Base-by-base conservation (phyloP, 2,329 filamentous ascomycete genomes). In the Sporothrix variecibatus region DNA sequence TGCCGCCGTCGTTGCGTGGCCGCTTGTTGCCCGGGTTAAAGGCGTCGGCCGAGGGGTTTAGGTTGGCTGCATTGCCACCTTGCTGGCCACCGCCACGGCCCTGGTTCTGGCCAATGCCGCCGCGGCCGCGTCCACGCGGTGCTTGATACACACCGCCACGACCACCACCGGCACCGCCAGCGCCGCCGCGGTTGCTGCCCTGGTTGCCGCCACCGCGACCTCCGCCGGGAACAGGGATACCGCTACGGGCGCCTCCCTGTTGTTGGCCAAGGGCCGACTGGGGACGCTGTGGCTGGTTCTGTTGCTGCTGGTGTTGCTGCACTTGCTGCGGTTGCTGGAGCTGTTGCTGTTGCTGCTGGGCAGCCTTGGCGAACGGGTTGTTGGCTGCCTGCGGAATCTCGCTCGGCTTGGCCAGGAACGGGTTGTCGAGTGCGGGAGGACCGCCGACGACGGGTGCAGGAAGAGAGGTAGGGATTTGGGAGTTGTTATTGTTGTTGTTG, bases 21-120 rank as follows among this genome's bases (percentile, higher is more conserved):
- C 88, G 83, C 80, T 90, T 89, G 77, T 85, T 87, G 28, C 87
- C 86, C 20, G 86, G 84, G 38, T 87, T 87, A 76, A 88, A 86
- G 75, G 87, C 86, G 12, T 87, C 86, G 17, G 85, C 87, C 12
- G 82, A 81, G 1, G 85, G 84, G 78, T 86, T 89, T 51, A 89
- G 78, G n/a, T 81, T 80, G 20, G 31, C 56, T 0, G 79, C 82
- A 65, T 81, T 81, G 20, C 81, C 81, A 2, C 81, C 80, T 9
- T 53, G 51, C 26, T 73, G 72, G 15, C 77, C 76, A 1, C 79
- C 78, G 8, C 77, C 75, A 2, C 77, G 75, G 38, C 78, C 76
- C 1, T 76, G 76, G 70, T 64, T 58, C 15, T 77, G 74, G 17
- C 77, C 77, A 1, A 75, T 72, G 26, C 76, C 76, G 9, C 78